Evolutionary conservation across 306 rosid species (phyloP).

Genomic region (Cajanus cajan): DNA sequence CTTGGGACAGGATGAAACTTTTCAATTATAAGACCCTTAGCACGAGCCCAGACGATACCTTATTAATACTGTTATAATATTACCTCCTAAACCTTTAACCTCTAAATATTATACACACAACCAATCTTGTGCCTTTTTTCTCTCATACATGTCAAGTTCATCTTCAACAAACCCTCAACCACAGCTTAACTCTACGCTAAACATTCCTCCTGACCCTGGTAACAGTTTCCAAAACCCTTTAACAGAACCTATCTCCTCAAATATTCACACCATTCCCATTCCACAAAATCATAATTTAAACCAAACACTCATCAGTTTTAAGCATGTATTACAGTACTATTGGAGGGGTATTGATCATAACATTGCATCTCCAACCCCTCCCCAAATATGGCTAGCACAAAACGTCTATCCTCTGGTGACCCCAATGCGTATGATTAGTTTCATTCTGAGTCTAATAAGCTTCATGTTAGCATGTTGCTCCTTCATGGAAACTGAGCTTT

Average conservation of each 20-base stretch:
- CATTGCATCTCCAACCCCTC: background rate
- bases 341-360: background rate
- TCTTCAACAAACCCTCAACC: constrained; percentile 4
- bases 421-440: constrained; percentile 25
- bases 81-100: background rate
- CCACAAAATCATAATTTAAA: background rate
- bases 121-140: background rate
- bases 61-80: background rate
- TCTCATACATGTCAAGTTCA: constrained; percentile 24
- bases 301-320: background rate
- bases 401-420: constrained; percentile 33
- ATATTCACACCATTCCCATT: background rate
- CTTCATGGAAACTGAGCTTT: constrained; percentile 22
- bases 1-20: background rate
- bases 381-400: constrained; percentile 22
- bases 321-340: background rate
- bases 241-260: background rate
- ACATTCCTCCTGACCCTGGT: constrained; percentile 29
- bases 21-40: background rate
- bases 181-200: background rate
- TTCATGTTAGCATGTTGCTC: constrained; percentile 13
- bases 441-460: background rate
- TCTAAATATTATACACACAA: background rate
- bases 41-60: background rate
- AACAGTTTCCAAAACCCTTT: background rate